These are phyloP conservation scores for Penicillium crustosum DNA, from an alignment of 2,329 filamentous ascomycete genomes.

Conservation along the genomic window DNA sequence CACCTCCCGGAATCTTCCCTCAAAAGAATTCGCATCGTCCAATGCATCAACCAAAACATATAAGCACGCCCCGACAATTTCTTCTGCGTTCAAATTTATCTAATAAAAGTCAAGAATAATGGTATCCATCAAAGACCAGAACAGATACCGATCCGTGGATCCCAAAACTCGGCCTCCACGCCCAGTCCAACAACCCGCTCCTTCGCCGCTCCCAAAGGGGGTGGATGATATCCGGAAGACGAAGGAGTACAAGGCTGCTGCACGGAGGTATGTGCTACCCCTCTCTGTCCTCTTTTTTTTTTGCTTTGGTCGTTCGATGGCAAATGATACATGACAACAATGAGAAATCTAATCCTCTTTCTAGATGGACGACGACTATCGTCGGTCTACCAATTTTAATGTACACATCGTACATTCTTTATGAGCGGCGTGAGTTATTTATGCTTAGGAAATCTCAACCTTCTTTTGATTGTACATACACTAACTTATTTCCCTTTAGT, in stretches of 20 bases:
- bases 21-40: background rate
- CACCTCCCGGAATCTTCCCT: conserved; percentile 1
- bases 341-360: background rate
- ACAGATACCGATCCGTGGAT: conserved; percentile 20
- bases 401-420: conserved; percentile 36
- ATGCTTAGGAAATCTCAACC: background rate
- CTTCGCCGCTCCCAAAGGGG: conserved; percentile 8
- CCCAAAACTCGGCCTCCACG: conserved; percentile 13
- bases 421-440: conserved; percentile 32
- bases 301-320: background rate
- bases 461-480: background rate
- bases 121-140: conserved; percentile 3
- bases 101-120: background rate
- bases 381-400: conserved; percentile 35
- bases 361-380: conserved; percentile 35
- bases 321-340: background rate
- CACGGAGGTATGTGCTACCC: conserved; percentile 34
- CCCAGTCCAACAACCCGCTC: conserved; percentile 10
- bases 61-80: background rate
- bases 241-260: conserved; percentile 42
- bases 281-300: background rate
- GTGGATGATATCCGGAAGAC: conserved; percentile 40
- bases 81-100: background rate
- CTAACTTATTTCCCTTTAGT: conserved; percentile 18
- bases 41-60: background rate